Percentiles rank a stretch among this genome's conserved stretches.
Conservation (phyloP, 2,329 filamentous ascomycete genomes). For the Pseudocercospora cruenta region DNA sequence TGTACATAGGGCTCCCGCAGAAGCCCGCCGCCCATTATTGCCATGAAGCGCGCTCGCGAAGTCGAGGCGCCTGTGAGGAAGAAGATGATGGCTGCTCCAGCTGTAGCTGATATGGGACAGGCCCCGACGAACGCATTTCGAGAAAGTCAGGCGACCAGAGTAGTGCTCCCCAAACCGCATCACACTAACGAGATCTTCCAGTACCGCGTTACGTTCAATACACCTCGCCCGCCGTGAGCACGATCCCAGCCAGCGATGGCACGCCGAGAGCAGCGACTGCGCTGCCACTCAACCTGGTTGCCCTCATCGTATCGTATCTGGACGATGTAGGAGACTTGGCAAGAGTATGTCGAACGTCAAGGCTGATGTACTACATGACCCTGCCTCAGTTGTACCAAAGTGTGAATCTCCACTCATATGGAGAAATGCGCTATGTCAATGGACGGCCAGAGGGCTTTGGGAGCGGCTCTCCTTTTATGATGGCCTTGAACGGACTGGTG, state of each 20-base stretch:
- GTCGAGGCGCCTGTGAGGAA: neutral
- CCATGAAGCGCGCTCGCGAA: slow-evolving; percentile 10
- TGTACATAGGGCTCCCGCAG: neutral
- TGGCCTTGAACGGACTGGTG: slow-evolving; percentile 65
- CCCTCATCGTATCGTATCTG: slow-evolving; percentile 60
- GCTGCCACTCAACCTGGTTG: slow-evolving; percentile 63
- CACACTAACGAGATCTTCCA: neutral
- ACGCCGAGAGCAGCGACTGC: slow-evolving; percentile 23
- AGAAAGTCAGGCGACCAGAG: slow-evolving; percentile 5
- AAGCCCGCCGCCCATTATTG: neutral
- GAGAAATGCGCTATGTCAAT: slow-evolving; percentile 61
- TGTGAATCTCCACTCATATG: slow-evolving; percentile 61
- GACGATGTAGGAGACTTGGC: slow-evolving; percentile 63
- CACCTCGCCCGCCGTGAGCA: slow-evolving; percentile 32
- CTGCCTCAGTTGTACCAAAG: slow-evolving; percentile 63
- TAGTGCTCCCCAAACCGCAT: too few relatives aligned
- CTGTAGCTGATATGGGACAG: slow-evolving; percentile 12
- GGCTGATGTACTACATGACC: slow-evolving; percentile 67
- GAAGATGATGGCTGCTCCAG: slow-evolving; percentile 8
- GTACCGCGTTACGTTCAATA: slow-evolving; percentile 35
- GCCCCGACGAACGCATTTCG: slow-evolving; percentile 16
- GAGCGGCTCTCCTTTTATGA: slow-evolving; percentile 65
- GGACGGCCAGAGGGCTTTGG: slow-evolving; percentile 64
- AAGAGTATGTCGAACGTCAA: slow-evolving; percentile 62
- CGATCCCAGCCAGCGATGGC: slow-evolving; percentile 11